Conservation (phyloP, 805 yeast species). For the Starmerella sp. region DNA sequence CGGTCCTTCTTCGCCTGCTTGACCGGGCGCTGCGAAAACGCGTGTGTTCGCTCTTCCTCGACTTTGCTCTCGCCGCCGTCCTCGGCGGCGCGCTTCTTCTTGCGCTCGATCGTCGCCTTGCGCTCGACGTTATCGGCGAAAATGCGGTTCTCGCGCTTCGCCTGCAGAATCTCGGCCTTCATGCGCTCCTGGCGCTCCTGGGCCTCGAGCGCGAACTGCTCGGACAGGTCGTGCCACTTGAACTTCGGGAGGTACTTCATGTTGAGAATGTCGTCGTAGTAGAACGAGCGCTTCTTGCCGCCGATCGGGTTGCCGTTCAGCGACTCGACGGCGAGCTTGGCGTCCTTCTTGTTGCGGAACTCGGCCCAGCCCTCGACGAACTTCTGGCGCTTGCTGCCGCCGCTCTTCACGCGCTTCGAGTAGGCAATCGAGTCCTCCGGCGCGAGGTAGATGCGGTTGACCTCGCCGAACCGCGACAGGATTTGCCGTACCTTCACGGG, state of each 20-base stretch:
- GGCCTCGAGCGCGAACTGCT: conserved; percentile 81
- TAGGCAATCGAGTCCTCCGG: conserved; percentile 67
- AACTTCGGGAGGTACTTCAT: conserved; percentile 81
- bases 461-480: conserved; percentile 66
- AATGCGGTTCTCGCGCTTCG: conserved; percentile 72
- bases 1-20: conserved; percentile 5
- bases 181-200: conserved; percentile 80
- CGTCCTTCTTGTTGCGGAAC: conserved; percentile 69
- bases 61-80: conserved; percentile 25
- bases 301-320: conserved; percentile 83
- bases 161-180: conserved; percentile 80
- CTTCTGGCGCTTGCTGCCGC: conserved; percentile 82
- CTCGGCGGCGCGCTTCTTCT: conserved; percentile 25
- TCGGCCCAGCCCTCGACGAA: conserved; percentile 98
- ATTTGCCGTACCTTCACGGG: conserved; percentile 82
- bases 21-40: conserved; percentile 60
- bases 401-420: conserved; percentile 61
- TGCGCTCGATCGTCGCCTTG: conserved; percentile 52
- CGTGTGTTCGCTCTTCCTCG: conserved; percentile 32
- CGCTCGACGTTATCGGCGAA: conserved; percentile 76
- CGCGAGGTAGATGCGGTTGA: conserved; percentile 76
- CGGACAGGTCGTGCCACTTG: conserved; percentile 91
- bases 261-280: conserved; percentile 88
- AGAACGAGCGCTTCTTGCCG: conserved; percentile 81
- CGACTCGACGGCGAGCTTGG: conserved; percentile 76